Conservation (phyloP, 2,329 filamentous ascomycete species). For the Penicillium hordei region DNA sequence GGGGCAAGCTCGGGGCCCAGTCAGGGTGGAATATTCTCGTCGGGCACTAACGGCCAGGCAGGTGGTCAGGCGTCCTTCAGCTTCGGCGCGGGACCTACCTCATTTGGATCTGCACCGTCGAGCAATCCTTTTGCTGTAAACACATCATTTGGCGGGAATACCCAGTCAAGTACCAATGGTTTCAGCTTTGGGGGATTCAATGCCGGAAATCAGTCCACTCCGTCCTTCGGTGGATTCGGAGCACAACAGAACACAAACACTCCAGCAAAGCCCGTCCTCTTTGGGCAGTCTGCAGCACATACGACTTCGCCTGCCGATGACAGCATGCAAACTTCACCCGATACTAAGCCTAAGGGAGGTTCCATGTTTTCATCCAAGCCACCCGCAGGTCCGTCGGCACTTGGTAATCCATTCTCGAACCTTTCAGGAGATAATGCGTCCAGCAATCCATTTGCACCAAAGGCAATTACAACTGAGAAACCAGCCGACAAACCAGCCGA, state of each 20-base stretch:
- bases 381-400: not conserved
- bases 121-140: conserved; percentile 20
- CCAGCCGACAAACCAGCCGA: conserved; percentile 4
- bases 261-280: conserved; percentile 10
- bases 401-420: conserved; percentile 12
- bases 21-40: conserved; percentile 23
- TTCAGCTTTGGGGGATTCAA: conserved; percentile 12
- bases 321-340: conserved; percentile 27
- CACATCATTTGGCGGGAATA: conserved; percentile 9
- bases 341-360: conserved; percentile 17
- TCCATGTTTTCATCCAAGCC: conserved; percentile 11
- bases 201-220: conserved; percentile 9
- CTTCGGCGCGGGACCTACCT: conserved; percentile 11
- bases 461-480: conserved; percentile 1
- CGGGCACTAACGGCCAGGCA: conserved; percentile 13
- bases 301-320: conserved; percentile 17
- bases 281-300: conserved; percentile 16
- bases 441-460: conserved; percentile 9
- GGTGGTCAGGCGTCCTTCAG: conserved; percentile 17
- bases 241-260: conserved; percentile 10
- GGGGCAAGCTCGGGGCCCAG: conserved; percentile 17
- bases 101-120: conserved; percentile 5
- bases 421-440: conserved; percentile 9
- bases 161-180: conserved; percentile 9
- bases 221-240: conserved; percentile 16